Conservation (phyloP, 257 asterid species). For the Catharanthus roseus region DNA sequence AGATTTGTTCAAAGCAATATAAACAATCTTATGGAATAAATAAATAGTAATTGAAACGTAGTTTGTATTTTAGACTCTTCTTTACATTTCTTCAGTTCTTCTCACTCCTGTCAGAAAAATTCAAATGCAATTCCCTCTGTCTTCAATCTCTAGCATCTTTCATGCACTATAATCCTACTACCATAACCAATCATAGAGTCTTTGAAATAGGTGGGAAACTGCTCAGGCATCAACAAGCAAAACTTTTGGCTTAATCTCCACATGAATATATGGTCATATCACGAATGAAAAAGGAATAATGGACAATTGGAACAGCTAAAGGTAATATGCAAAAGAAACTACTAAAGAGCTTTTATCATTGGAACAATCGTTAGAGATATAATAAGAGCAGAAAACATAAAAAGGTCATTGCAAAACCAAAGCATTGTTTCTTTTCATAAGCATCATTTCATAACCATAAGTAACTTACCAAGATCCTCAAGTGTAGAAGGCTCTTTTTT, state of each 20-base stretch:
- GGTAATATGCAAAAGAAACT: not conserved
- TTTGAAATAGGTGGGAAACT: not conserved
- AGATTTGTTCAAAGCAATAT: no score
- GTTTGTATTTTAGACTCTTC: not conserved
- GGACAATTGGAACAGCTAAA: not conserved
- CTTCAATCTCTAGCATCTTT: not conserved
- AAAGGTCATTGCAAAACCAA: not conserved
- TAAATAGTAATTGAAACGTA: no score
- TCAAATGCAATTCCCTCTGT: not conserved
- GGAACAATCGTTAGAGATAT: not conserved
- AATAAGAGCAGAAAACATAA: not conserved
- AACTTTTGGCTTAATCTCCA: not conserved
- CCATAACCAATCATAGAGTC: not conserved
- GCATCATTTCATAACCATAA: not conserved
- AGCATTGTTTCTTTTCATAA: not conserved
- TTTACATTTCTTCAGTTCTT: not conserved
- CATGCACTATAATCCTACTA: not conserved
- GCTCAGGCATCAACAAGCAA: not conserved
- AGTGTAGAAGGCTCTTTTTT: constrained; percentile 69
- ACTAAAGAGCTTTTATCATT: not conserved
- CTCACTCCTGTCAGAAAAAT: not conserved
- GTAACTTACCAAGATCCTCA: constrained; percentile 77
- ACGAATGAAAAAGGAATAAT: not conserved
- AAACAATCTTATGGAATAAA: no score
- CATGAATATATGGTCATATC: not conserved